These are phyloP conservation scores for Suhomyces bokatorum DNA, from an alignment of 1,139 yeast genomes.

Conservation along the genomic window DNA sequence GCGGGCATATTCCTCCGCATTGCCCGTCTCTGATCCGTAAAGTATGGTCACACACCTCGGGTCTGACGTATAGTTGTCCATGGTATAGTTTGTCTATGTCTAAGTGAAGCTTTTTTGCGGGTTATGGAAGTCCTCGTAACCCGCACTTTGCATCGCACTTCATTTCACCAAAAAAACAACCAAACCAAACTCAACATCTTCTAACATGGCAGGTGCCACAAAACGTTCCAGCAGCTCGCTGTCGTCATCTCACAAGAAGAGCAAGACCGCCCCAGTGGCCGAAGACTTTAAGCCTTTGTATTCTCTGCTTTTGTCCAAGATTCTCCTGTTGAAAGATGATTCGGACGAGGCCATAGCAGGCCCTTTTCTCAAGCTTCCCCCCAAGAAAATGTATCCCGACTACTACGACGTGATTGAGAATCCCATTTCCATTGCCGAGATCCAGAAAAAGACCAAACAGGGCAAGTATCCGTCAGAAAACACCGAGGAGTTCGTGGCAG, in stretches of 20 bases:
- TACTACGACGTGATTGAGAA: constrained; percentile 64
- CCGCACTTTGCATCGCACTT: neutral
- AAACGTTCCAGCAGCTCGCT: constrained; percentile 13
- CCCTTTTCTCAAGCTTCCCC: constrained; percentile 69
- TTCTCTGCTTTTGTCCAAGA: constrained; percentile 26
- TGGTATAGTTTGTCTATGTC: neutral
- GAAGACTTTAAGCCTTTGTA: constrained; percentile 31
- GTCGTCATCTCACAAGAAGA: constrained; percentile 16
- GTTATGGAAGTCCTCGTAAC: neutral
- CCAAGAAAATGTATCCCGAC: constrained; percentile 76
- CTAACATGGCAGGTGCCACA: constrained; percentile 12
- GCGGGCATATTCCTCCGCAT: constrained; percentile 82
- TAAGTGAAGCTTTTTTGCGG: neutral
- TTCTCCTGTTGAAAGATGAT: constrained; percentile 33
- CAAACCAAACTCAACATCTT: neutral
- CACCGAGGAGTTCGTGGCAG: constrained; percentile 48
- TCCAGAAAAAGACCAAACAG: constrained; percentile 46
- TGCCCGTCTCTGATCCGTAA: constrained; percentile 94
- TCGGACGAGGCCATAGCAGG: constrained; percentile 39
- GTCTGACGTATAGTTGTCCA: constrained; percentile 3
- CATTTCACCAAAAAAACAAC: constrained; percentile 1
- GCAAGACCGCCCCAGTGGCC: constrained; percentile 17
- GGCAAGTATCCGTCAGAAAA: constrained; percentile 32
- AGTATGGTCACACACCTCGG: constrained; percentile 50
- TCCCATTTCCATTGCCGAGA: constrained; percentile 73